Conservation (phyloP, 768 basidiomycete genomes). For the Cubamyces lactineus region DNA sequence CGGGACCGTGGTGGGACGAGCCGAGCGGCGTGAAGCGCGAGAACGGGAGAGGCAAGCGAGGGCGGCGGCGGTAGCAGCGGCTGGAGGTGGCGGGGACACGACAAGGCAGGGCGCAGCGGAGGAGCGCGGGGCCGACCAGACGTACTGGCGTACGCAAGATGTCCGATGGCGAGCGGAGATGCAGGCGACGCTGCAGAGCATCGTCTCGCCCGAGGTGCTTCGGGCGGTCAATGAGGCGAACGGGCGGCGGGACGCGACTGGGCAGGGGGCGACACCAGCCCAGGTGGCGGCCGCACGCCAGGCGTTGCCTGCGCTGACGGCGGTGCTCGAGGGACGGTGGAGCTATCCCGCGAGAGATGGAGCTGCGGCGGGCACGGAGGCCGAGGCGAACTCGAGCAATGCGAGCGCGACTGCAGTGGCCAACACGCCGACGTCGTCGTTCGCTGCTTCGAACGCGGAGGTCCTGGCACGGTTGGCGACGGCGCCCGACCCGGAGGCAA, state of each 20-base stretch:
- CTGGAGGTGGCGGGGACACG: too few relatives aligned
- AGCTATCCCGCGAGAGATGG: background rate
- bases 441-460: too few relatives aligned
- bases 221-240: background rate
- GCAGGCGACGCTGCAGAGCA: slow-evolving; percentile 1
- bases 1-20: slow-evolving; percentile 25
- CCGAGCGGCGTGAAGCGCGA: slow-evolving; percentile 44
- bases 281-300: slow-evolving; percentile 5
- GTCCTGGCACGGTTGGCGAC: too few relatives aligned
- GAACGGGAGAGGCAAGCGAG: slow-evolving; percentile 33
- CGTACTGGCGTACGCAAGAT: background rate
- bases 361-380: background rate
- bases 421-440: too few relatives aligned
- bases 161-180: slow-evolving; percentile 3
- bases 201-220: slow-evolving; percentile 3
- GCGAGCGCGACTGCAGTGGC: too few relatives aligned
- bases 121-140: background rate
- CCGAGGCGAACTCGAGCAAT: too few relatives aligned
- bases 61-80: slow-evolving; percentile 10
- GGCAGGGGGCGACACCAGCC: background rate
- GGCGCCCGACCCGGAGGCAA: background rate
- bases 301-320: slow-evolving; percentile 9
- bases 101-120: background rate
- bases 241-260: background rate
- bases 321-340: slow-evolving; percentile 8